A percentile compares a stretch with the other conserved stretches of the same genome.
phyloP scores from a whole-genome alignment of 2,329 filamentous ascomycete genomes.

The Trichophyton verrucosum region DNA sequence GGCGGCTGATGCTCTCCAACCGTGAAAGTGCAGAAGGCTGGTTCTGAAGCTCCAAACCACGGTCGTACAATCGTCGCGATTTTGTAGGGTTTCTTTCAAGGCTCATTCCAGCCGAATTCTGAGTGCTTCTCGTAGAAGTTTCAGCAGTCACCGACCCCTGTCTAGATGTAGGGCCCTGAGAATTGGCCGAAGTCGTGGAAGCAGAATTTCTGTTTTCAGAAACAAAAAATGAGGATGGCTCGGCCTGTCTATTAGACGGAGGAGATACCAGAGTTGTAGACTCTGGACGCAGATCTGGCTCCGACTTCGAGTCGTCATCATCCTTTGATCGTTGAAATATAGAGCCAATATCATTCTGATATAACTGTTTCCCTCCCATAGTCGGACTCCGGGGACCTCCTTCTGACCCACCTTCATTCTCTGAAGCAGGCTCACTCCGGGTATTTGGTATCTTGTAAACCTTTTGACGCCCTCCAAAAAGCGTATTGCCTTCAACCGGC shows the following conservation, averaged over 20 bases:
- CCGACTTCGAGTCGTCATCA: constrained; percentile 16
- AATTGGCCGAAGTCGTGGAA: constrained; percentile 77
- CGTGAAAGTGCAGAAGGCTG: constrained; percentile 64
- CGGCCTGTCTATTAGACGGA: constrained; percentile 23
- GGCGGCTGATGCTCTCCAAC: constrained; percentile 63
- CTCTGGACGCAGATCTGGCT: neutral
- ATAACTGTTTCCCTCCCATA: constrained; percentile 57
- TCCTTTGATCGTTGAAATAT: constrained; percentile 59
- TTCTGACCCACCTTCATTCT: constrained; percentile 20
- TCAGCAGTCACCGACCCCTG: constrained; percentile 16
- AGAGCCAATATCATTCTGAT: constrained; percentile 68
- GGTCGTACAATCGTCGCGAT: constrained; percentile 67
- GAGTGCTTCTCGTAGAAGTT: constrained; percentile 19
- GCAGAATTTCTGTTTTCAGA: constrained; percentile 65
- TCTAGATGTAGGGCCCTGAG: constrained; percentile 41
- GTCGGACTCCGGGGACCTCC: constrained; percentile 27
- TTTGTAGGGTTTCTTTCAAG: constrained; percentile 58
- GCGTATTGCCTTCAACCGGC: constrained; percentile 75
- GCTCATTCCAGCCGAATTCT: constrained; percentile 15
- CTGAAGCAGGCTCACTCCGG: constrained; percentile 26
- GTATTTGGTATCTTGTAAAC: constrained; percentile 67
- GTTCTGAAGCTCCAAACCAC: constrained; percentile 66
- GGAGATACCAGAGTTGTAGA: constrained; percentile 32
- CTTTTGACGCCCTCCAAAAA: constrained; percentile 93
- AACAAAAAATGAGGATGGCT: constrained; percentile 50